Evolutionary conservation across 345 rosid genomes (phyloP).

Genomic region (Acer saccharum): DNA sequence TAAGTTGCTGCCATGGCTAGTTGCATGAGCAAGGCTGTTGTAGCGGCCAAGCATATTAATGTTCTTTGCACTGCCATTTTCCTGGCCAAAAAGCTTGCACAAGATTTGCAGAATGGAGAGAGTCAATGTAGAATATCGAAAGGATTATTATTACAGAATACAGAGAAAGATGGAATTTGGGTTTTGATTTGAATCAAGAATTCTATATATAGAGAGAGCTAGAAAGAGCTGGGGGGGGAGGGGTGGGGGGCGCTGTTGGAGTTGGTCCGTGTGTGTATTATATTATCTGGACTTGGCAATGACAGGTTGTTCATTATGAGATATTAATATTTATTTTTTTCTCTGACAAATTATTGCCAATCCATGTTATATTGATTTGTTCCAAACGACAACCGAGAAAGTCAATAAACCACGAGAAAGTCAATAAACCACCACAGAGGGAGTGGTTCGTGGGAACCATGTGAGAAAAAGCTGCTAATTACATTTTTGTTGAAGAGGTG

Average conservation of each 20-base stretch:
- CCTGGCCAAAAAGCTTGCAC: not conserved
- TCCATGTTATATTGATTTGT: not conserved
- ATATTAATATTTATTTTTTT: not conserved
- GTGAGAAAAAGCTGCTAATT: constrained; percentile 1
- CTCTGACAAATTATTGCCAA: not conserved
- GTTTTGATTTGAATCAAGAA: not conserved
- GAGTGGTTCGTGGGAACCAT: constrained; percentile 18
- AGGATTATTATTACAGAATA: not conserved
- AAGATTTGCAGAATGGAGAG: not conserved
- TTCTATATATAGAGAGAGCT: constrained; percentile 3
- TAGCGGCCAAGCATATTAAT: constrained; percentile 31
- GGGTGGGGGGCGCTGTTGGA: not conserved
- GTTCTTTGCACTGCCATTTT: constrained; percentile 22
- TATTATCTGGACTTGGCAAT: not conserved
- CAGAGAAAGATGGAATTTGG: not conserved
- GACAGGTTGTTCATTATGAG: constrained; percentile 11
- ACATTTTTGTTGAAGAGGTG: constrained; percentile 7
- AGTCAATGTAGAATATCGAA: not conserved
- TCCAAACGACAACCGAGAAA: not conserved
- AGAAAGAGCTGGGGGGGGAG: not conserved
- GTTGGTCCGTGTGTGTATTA: constrained; percentile 13
- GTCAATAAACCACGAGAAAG: too few relatives aligned
- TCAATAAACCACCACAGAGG: not conserved
- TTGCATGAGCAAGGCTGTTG: constrained; percentile 41
- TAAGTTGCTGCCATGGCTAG: constrained; percentile 53